Evolutionary conservation across 257 asterid species (phyloP), one percentile per base, ranked within the genome.

Genomic region (Nyctanthes arbortristis): DNA sequence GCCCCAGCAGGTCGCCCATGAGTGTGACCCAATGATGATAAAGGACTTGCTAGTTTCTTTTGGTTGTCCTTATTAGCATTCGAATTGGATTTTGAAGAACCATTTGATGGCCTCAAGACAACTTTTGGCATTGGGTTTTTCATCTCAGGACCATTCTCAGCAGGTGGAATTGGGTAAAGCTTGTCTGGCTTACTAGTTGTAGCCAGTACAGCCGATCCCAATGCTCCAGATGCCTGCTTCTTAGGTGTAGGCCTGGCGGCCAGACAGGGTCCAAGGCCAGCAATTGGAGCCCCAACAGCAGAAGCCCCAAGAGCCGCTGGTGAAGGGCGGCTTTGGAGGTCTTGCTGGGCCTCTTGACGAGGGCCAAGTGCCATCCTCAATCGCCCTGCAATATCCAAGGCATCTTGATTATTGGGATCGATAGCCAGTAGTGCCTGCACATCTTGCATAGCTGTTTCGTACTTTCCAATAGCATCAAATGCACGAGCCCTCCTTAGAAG

Each of bases 231-330:
- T 3, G 69, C 69, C 1, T 86, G 75, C 82, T 93, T 93, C 87
- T 87, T 90, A 7, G 94, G 74, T 3, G 65, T 84, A 3, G 95
- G 87, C 56, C 97, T 79, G 49, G 97, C 93, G 4, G 98, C 96
- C 83, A 93, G 76, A 72, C 98, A 88, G 10, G 98, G 96, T 0
- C 97, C 96, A 34, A 88, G 87, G 22, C 98, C 98, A 13, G 82
- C 90, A 79, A 90, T 78, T 4, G 98, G 96, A 29, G 96, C 96
- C 65, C 96, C 96, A 33, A 91, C 90, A 0, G 98, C 98, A 67
- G 98, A 93, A 57, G 98, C 98, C 43, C 98, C 98, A 47, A 93
- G 91, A 6, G 98, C 98, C 11, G 98, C 98, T 13, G 97, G 98
- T 1, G 98, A 93, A 3, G 98, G 98, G 34, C 95, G 92, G 80